Evolutionary conservation across 306 rosid genomes (phyloP).

Genomic region (Prunus padus): DNA sequence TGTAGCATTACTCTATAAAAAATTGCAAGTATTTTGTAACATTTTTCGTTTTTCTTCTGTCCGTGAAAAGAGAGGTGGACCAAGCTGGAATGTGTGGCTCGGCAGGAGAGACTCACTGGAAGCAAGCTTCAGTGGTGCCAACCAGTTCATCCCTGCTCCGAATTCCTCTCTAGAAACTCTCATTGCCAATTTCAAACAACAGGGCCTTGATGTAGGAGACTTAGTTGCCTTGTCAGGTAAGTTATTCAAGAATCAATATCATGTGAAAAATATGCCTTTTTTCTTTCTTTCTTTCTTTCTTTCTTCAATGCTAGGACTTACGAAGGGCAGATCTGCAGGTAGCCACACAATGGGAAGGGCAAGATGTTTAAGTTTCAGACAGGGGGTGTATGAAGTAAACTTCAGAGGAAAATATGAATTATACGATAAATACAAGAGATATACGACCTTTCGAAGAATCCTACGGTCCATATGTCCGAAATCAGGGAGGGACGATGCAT

Average conservation of each 20-base stretch:
- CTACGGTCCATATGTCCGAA: conserved; percentile 70
- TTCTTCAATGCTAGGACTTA: conserved; percentile 1
- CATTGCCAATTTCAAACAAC: conserved; percentile 55
- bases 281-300: too few relatives aligned
- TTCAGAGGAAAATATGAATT: conserved; percentile 28
- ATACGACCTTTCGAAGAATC: conserved; percentile 55
- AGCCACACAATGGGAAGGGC: conserved; percentile 93
- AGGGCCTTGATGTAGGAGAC: conserved; percentile 69
- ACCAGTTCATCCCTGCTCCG: conserved; percentile 69
- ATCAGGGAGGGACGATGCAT: conserved; percentile 49
- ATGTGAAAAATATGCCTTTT: too few relatives aligned
- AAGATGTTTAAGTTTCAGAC: conserved; percentile 70
- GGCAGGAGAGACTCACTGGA: conserved; percentile 81
- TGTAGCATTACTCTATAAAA: background rate
- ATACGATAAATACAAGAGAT: conserved; percentile 57
- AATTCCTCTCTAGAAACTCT: conserved; percentile 75
- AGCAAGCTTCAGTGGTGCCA: conserved; percentile 81
- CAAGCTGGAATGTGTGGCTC: conserved; percentile 60
- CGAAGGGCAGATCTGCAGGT: conserved; percentile 35
- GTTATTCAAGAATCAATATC: too few relatives aligned
- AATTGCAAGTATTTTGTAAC: background rate
- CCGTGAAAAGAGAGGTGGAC: conserved; percentile 72
- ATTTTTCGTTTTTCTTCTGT: background rate
- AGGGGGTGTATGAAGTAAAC: conserved; percentile 55
- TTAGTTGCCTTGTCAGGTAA: conserved; percentile 74